Evolutionary conservation across 192 early-diverging fungal species (phyloP).

Genomic region (Coemansia sp.): DNA sequence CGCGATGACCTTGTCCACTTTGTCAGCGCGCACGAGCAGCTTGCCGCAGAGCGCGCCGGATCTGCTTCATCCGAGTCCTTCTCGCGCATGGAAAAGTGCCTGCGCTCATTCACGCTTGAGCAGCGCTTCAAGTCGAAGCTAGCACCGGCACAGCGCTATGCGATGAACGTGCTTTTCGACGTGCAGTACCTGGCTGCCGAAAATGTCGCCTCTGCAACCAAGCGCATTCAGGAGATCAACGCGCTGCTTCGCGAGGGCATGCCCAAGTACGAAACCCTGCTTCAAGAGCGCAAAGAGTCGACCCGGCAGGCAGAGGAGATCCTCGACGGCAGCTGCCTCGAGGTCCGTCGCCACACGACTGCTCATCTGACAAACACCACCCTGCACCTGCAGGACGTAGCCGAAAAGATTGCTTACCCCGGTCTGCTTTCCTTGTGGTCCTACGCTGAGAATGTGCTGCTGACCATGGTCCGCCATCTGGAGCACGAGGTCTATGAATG

Average conservation of each 20-base stretch:
- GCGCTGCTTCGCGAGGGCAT: slow-evolving; percentile 59
- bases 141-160: slow-evolving; percentile 88
- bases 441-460: slow-evolving; percentile 79
- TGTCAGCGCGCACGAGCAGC: slow-evolving; percentile 69
- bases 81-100: slow-evolving; percentile 74
- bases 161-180: slow-evolving; percentile 82
- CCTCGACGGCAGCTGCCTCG: slow-evolving; percentile 58
- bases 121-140: slow-evolving; percentile 93
- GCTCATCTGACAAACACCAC: slow-evolving; percentile 56
- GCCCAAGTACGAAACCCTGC: slow-evolving; percentile 74
- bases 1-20: slow-evolving; percentile 94
- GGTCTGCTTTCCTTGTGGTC: slow-evolving; percentile 81
- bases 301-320: slow-evolving; percentile 61
- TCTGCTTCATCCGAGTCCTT: slow-evolving; percentile 59
- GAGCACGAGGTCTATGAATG: slow-evolving; percentile 61
- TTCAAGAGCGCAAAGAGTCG: slow-evolving; percentile 68
- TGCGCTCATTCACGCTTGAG: slow-evolving; percentile 91
- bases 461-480: slow-evolving; percentile 63
- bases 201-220: slow-evolving; percentile 62
- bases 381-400: slow-evolving; percentile 64
- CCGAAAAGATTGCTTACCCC: slow-evolving; percentile 70
- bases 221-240: slow-evolving; percentile 62
- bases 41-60: slow-evolving; percentile 35
- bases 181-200: slow-evolving; percentile 67
- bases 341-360: slow-evolving; percentile 55